Percentiles rank a stretch among this genome's conserved stretches.
These are phyloP conservation scores for Acacia pycnantha DNA, from an alignment of 331 rosid species.

Conservation along the genomic window DNA sequence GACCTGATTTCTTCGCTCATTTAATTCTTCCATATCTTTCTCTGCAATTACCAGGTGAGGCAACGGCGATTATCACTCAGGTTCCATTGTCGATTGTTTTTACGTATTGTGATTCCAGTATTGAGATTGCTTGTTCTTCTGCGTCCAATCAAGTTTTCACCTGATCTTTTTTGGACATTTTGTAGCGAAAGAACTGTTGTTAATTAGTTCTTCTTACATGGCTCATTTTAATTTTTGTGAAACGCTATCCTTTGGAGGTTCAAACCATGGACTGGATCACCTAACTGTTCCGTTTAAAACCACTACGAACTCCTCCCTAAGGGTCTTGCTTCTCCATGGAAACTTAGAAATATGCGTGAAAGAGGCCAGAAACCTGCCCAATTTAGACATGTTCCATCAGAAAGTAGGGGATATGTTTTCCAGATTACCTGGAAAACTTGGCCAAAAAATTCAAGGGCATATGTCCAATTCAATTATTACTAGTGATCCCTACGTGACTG, in stretches of 20 bases:
- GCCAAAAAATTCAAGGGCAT: slow-evolving; percentile 37
- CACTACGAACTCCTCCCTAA: slow-evolving; percentile 51
- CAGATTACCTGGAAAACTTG: slow-evolving; percentile 38
- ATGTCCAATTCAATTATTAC: slow-evolving; percentile 34
- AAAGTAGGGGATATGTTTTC: slow-evolving; percentile 52
- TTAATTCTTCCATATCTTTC: not conserved
- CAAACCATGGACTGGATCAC: slow-evolving; percentile 59
- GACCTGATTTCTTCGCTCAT: not conserved
- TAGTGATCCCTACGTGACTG: slow-evolving; percentile 86
- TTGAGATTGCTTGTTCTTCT: not conserved
- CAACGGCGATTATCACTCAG: not conserved
- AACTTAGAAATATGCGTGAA: slow-evolving; percentile 59
- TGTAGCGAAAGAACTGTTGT: not conserved
- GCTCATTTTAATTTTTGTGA: slow-evolving; percentile 42
- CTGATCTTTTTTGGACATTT: not conserved
- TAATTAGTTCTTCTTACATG: slow-evolving; percentile 29
- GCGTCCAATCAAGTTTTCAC: not conserved
- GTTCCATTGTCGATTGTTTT: not conserved
- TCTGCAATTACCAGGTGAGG: not conserved
- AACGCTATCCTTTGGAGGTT: slow-evolving; percentile 61
- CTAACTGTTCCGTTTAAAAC: slow-evolving; percentile 58
- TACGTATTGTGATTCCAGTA: not conserved
- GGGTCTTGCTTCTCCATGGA: slow-evolving; percentile 63
- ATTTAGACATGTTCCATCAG: slow-evolving; percentile 66
- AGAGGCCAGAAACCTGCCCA: slow-evolving; percentile 76